These are phyloP conservation scores for Reticulascus tulasneorum DNA, from an alignment of 2,329 filamentous ascomycete genomes.

Conservation along the genomic window DNA sequence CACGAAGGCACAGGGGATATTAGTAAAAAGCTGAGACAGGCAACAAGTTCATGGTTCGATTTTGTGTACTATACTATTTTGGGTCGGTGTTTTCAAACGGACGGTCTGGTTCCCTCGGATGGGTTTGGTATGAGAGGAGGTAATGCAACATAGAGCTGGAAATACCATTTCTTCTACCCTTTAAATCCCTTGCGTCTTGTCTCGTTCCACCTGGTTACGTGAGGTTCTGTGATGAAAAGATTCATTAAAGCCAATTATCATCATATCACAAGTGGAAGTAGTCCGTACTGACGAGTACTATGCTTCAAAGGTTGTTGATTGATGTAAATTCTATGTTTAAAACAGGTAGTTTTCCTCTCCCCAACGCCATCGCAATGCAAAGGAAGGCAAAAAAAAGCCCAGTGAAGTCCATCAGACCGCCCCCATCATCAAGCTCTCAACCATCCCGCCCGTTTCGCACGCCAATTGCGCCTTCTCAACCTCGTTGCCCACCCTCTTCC, in stretches of 20 bases:
- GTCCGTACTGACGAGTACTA: not conserved
- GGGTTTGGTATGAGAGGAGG: not conserved
- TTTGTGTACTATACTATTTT: too few relatives aligned
- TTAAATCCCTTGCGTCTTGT: too few relatives aligned
- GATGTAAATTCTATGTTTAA: not conserved
- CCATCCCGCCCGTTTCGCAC: constrained; percentile 79
- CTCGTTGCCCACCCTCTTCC: constrained; percentile 67
- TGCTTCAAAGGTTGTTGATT: not conserved
- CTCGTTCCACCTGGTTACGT: too few relatives aligned
- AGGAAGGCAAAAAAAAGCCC: not conserved
- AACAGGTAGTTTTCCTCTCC: constrained; percentile 10
- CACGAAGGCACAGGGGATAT: constrained; percentile 45
- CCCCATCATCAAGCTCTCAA: constrained; percentile 64
- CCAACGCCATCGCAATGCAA: constrained; percentile 40
- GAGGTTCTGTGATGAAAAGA: too few relatives aligned
- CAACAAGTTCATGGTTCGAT: not conserved
- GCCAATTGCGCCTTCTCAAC: constrained; percentile 82
- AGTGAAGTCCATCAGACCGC: constrained; percentile 18
- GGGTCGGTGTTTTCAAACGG: not conserved
- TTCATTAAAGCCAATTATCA: not conserved
- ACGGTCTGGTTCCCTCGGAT: too few relatives aligned
- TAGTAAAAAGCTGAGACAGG: constrained; percentile 17
- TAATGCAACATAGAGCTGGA: not conserved
- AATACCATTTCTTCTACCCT: too few relatives aligned
- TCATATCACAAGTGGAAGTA: not conserved